Evolutionary conservation across 1,284 basidiomycete genomes (phyloP), one percentile per base, ranked within the genome.

Genomic region (Bondarzewia mesenterica): DNA sequence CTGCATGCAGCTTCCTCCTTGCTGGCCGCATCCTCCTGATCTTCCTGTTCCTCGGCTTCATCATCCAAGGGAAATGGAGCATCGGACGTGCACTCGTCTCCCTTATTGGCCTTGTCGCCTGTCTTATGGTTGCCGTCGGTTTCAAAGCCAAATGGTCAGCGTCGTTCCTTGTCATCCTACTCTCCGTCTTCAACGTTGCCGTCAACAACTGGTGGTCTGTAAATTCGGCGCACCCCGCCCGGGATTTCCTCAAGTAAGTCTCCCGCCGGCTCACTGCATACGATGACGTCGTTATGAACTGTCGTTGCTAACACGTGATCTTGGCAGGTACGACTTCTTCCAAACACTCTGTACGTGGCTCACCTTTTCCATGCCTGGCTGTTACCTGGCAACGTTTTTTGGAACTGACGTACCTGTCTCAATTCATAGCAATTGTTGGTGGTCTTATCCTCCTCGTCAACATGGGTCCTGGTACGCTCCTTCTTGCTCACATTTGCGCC

Each of bases 81-180:
- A 71, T 96, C 55, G 78, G 77, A 20, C 89, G 94, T 53, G 77
- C 93, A 7, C 71, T 95, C 51, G 87, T 96, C 48, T 93, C 92
- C 27, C 72, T 96, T 54, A 65, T 95, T 54, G 92, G 92, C 49
- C 76, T 96, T 42, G 86, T 78, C n/a, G 94, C 95, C 1, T 98
- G 95, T 64, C 68, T 83, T 61, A 97, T 97, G 92, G 94, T 99
- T 47, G 96, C 94, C 8, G 80, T 99, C 54, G 96, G 96, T 44
- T 99, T 98, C 82, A 99, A 99, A 74, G 95, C 96, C 60, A 95
- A 97, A 68, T 97, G 93, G 92, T 93, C 90, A 14, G 95, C 95
- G 3, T 81, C 84, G n/a, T 98, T 99, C 84, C 80, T 99, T 51
- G 93, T 98, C 52, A 68, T 96, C 57, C 78, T 95, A 5, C 73